These are phyloP conservation scores for Penicillium canescens DNA, from an alignment of 495 filamentous ascomycete species.

Conservation along the genomic window DNA sequence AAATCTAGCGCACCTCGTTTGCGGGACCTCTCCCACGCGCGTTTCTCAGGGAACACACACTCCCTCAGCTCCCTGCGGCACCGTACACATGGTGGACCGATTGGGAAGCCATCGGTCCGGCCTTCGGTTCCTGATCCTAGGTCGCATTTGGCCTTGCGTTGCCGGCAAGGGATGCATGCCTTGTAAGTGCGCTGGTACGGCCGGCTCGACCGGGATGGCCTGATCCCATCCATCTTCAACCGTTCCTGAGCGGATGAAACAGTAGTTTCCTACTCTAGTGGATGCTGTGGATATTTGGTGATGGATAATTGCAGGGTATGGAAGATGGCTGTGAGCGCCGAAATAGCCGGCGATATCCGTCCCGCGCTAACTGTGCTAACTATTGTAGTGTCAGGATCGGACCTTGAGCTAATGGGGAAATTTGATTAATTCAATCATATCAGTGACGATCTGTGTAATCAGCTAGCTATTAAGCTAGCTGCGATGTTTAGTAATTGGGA, in stretches of 20 bases:
- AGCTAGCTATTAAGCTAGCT: no score
- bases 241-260: constrained; percentile 21
- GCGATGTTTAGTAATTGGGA: no score
- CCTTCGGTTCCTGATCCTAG: constrained; percentile 20
- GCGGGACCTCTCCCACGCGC: constrained; percentile 44
- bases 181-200: constrained; percentile 53
- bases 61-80: constrained; percentile 89
- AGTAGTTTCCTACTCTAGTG: constrained; percentile 9
- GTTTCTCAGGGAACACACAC: constrained; percentile 89
- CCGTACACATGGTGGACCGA: constrained; percentile 88
- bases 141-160: constrained; percentile 51
- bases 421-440: background rate
- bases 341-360: constrained; percentile 25
- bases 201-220: constrained; percentile 36
- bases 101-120: constrained; percentile 75
- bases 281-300: constrained; percentile 10
- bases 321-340: background rate
- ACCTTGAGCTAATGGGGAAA: background rate
- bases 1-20: constrained; percentile 32
- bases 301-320: constrained; percentile 7
- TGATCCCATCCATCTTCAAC: constrained; percentile 40
- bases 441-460: no score
- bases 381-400: constrained; percentile 2
- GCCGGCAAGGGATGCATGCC: constrained; percentile 48
- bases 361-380: constrained; percentile 1